A percentile compares a stretch with the other conserved stretches of the same genome.
These are phyloP conservation scores for Gossypium stocksii DNA, from an alignment of 345 rosid species.

Conservation along the genomic window DNA sequence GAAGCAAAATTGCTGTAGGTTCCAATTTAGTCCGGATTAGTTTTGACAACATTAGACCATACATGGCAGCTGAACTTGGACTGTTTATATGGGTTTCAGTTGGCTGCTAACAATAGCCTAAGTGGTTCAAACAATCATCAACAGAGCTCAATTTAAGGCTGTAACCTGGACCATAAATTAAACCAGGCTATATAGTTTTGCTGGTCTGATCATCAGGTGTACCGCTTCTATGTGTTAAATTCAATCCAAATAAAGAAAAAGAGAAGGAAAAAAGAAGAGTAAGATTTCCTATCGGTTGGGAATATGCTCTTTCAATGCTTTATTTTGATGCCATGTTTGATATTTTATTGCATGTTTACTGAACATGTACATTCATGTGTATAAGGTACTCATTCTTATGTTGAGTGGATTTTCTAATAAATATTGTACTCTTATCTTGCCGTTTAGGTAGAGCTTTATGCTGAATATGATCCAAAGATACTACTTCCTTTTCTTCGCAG, in stretches of 20 bases:
- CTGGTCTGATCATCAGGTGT: background rate
- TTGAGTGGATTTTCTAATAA: constrained; percentile 13
- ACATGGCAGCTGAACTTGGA: background rate
- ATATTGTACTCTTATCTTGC: constrained; percentile 15
- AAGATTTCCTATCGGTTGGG: background rate
- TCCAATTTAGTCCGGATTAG: background rate
- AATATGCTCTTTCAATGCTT: background rate
- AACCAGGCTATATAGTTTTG: background rate
- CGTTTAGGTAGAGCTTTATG: constrained; percentile 86
- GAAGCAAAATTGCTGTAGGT: background rate
- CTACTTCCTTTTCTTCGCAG: constrained; percentile 92
- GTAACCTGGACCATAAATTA: background rate
- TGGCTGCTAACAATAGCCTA: background rate
- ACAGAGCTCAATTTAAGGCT: background rate
- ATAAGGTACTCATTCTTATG: background rate
- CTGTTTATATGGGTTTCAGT: background rate
- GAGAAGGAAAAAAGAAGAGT: too few species aligned
- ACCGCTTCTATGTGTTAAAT: background rate
- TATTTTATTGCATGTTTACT: too few species aligned
- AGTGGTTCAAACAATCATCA: background rate
- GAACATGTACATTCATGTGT: background rate
- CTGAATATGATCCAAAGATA: constrained; percentile 87
- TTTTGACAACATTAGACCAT: background rate
- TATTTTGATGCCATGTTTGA: background rate
- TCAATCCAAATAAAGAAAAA: background rate